phyloP scores from a whole-genome alignment of 805 yeast species.

The Pichia eremophila region DNA sequence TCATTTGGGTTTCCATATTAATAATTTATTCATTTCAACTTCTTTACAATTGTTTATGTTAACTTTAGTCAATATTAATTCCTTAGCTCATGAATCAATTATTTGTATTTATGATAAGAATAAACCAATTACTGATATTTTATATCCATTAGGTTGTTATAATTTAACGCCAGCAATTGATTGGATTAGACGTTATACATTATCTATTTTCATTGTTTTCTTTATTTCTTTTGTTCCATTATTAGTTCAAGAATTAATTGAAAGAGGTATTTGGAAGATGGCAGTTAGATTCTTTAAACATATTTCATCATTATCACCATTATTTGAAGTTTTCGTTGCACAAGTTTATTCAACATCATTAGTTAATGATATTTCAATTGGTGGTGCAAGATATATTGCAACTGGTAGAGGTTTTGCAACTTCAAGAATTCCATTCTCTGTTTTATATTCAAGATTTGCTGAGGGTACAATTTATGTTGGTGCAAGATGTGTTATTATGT shows the following conservation, averaged over 20 bases:
- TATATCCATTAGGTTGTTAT: conserved; percentile 64
- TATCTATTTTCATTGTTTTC: conserved; percentile 76
- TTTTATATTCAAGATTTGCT: conserved; percentile 68
- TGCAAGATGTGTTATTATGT: conserved; percentile 65
- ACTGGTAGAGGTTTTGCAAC: conserved; percentile 87
- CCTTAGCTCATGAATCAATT: conserved; percentile 65
- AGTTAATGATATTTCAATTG: conserved; percentile 62
- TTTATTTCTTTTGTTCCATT: conserved; percentile 73
- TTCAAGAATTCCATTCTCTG: conserved; percentile 67
- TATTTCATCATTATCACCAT: conserved; percentile 60
- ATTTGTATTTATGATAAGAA: conserved; percentile 58
- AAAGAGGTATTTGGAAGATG: conserved; percentile 74
- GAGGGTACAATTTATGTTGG: conserved; percentile 80
- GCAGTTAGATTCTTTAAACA: conserved; percentile 62
- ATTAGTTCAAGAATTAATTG: conserved; percentile 70
- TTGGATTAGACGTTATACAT: conserved; percentile 75
- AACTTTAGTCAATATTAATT: conserved; percentile 58
- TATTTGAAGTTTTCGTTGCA: conserved; percentile 78
- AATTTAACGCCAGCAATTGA: conserved; percentile 65
- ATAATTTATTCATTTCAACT: conserved; percentile 67
- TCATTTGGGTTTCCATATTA: conserved; percentile 80
- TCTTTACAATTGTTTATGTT: conserved; percentile 67
- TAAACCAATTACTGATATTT: conserved; percentile 57
- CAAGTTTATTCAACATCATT: conserved; percentile 68
- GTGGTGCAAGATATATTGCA: conserved; percentile 82